These are phyloP conservation scores for Cryptococcus wingfieldii DNA, from an alignment of 1,284 basidiomycete genomes.

Conservation along the genomic window DNA sequence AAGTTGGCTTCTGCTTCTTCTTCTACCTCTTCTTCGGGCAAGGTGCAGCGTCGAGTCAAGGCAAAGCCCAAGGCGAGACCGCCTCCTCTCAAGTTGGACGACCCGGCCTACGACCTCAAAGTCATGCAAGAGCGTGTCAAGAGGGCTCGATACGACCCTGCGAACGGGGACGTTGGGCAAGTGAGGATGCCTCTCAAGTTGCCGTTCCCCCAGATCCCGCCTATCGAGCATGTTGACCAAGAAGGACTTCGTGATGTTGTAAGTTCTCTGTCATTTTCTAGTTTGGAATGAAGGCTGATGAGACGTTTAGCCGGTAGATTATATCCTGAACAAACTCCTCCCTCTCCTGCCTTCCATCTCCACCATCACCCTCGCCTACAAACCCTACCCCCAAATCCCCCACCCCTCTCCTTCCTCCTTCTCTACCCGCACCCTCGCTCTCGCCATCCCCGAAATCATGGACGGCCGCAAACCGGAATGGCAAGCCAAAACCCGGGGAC, in stretches of 20 bases:
- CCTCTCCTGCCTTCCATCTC: conserved; percentile 22
- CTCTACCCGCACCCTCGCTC: conserved; percentile 8
- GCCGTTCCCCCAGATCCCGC: conserved; percentile 17
- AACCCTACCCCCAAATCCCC: conserved; percentile 8
- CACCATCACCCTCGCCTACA: conserved; percentile 11
- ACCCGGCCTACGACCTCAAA: background rate
- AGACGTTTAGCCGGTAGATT: conserved; percentile 23
- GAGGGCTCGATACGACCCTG: background rate
- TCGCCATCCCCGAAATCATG: conserved; percentile 22
- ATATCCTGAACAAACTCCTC: conserved; percentile 17
- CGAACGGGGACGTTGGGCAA: background rate
- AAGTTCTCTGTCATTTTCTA: conserved; percentile 10
- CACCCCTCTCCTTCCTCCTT: background rate
- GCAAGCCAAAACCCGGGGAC: conserved; percentile 8
- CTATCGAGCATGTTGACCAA: conserved; percentile 3
- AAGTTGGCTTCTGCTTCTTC: conserved; percentile 15
- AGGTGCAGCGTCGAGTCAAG: background rate
- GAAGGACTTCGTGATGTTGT: conserved; percentile 15
- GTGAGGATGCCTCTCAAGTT: conserved; percentile 16
- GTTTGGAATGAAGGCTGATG: background rate
- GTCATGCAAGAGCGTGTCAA: conserved; percentile 10
- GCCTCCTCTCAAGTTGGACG: background rate
- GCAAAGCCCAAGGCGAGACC: background rate
- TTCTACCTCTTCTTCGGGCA: background rate
- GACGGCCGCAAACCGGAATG: conserved; percentile 8